phyloP scores from a whole-genome alignment of 805 yeast species.

The Wickerhamiella nectarea region DNA sequence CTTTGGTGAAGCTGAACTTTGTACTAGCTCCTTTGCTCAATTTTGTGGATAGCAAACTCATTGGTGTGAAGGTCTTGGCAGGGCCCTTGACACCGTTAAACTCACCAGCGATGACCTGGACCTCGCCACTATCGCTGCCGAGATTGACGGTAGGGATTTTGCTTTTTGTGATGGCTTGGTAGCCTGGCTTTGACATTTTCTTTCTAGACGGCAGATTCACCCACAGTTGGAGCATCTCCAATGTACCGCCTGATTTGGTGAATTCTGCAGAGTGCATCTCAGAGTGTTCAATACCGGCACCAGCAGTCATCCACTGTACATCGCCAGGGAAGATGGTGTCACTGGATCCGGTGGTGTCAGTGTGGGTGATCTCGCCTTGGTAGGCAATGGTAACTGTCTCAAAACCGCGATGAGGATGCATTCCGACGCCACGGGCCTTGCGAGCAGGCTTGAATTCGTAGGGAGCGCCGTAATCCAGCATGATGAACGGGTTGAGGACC shows the following conservation, averaged over 20 bases:
- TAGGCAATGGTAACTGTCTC: constrained; percentile 62
- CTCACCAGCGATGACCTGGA: constrained; percentile 62
- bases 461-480: constrained; percentile 12
- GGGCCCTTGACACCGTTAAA: constrained; percentile 38
- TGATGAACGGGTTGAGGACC: constrained; percentile 10
- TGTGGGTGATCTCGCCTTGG: constrained; percentile 61
- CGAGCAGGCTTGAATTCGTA: constrained; percentile 6
- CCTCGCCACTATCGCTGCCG: constrained; percentile 39
- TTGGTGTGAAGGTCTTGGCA: constrained; percentile 6
- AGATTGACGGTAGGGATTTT: constrained; percentile 63
- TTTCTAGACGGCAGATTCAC: constrained; percentile 59
- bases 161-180: constrained; percentile 55
- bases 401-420: constrained; percentile 68
- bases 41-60: constrained; percentile 4
- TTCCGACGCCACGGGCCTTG: constrained; percentile 9
- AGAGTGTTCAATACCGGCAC: constrained; percentile 71
- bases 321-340: constrained; percentile 74
- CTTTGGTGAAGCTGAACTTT: neutral
- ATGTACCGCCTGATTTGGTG: constrained; percentile 29
- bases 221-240: constrained; percentile 74
- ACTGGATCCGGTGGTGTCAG: constrained; percentile 74
- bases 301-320: constrained; percentile 89
- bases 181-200: constrained; percentile 56
- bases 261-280: constrained; percentile 62
- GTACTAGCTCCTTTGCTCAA: neutral